Conservation (phyloP, 2,329 filamentous ascomycete genomes). For the Lachnellula subtilissima region DNA sequence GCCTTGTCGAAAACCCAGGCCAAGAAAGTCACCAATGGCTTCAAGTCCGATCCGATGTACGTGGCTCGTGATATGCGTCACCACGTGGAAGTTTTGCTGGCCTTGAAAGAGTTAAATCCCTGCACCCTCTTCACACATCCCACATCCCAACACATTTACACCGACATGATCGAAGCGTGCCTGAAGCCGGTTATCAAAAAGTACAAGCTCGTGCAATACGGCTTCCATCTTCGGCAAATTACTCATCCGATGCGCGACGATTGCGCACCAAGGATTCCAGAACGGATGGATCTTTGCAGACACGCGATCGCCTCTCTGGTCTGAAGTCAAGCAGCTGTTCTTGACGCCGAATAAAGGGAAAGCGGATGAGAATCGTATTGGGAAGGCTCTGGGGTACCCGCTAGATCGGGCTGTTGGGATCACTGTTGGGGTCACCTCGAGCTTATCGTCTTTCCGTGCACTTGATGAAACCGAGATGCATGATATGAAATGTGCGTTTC, state of each 20-base stretch:
- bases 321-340: not conserved
- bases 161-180: not conserved
- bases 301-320: not conserved
- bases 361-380: not conserved
- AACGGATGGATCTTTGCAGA: constrained; percentile 5
- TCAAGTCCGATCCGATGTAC: not conserved
- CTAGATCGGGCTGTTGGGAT: not conserved
- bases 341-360: not conserved
- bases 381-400: constrained; percentile 4
- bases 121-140: not conserved
- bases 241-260: constrained; percentile 1
- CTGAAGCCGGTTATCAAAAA: constrained; percentile 6
- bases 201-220: constrained; percentile 3
- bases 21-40: not conserved
- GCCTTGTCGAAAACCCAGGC: not conserved
- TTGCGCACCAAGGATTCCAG: not conserved
- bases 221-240: constrained; percentile 4
- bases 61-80: constrained; percentile 1
- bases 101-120: constrained; percentile 2
- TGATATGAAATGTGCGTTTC: not conserved
- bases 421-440: too few species aligned
- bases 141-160: not conserved
- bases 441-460: not conserved
- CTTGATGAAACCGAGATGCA: not conserved
- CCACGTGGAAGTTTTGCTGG: constrained; percentile 6